Percentiles rank a stretch among this genome's conserved stretches.
These are phyloP conservation scores for Mrakia frigida DNA, from an alignment of 768 basidiomycete species.

Conservation along the genomic window DNA sequence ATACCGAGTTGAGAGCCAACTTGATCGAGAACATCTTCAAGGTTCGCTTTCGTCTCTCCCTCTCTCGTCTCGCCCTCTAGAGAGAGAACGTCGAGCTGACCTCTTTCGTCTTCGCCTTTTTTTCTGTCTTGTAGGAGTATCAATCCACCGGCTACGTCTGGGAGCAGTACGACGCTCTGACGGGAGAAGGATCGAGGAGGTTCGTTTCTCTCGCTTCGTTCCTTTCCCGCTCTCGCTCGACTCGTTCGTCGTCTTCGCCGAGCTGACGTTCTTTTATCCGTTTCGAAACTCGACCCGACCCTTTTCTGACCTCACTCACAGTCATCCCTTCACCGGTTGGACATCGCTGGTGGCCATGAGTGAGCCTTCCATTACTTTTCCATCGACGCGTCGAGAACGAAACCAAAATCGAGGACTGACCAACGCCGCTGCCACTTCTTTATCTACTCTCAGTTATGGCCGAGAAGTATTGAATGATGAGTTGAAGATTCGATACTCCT, in stretches of 20 bases:
- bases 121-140: conserved; percentile 62
- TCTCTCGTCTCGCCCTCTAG: not conserved
- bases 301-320: conserved; percentile 39
- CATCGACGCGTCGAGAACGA: not conserved
- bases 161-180: conserved; percentile 89
- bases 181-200: conserved; percentile 82
- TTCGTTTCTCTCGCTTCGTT: conserved; percentile 42
- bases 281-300: not conserved
- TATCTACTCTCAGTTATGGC: conserved; percentile 53
- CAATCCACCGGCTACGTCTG: conserved; percentile 89
- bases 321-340: conserved; percentile 97
- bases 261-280: not conserved
- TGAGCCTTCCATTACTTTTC: conserved; percentile 48
- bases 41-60: conserved; percentile 42
- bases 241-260: conserved; percentile 12
- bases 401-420: not conserved
- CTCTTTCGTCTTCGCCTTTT: not conserved
- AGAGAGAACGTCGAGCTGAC: no score
- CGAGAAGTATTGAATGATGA: conserved; percentile 56
- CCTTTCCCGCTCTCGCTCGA: conserved; percentile 17
- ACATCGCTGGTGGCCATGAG: conserved; percentile 82
- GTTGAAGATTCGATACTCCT: no score
- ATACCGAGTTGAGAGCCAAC: conserved; percentile 71
- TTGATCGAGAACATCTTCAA: conserved; percentile 77
- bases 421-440: not conserved